phyloP scores from a whole-genome alignment of 2,329 filamentous ascomycete genomes.

The Fusarium xylarioides region DNA sequence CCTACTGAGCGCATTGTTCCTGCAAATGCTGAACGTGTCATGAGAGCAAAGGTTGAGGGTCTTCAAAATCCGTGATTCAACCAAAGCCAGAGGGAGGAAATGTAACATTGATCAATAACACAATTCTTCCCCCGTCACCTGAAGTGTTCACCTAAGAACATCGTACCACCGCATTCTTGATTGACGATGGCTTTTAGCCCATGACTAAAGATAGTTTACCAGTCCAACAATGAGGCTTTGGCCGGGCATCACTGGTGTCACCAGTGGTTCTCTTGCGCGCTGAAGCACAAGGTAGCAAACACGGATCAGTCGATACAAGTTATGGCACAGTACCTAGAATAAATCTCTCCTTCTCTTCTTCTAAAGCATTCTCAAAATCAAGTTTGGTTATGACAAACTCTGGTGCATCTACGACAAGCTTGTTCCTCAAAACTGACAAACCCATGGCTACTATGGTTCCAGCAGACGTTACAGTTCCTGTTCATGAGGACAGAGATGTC shows the following conservation, averaged over 20 bases:
- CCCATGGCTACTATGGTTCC: slow-evolving; percentile 20
- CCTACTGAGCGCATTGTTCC: slow-evolving; percentile 65
- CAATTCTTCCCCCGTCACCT: slow-evolving; percentile 21
- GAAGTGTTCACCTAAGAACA: slow-evolving; percentile 15
- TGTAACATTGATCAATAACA: slow-evolving; percentile 17
- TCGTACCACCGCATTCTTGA: slow-evolving; percentile 27
- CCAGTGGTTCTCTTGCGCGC: slow-evolving; percentile 24
- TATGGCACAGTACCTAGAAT: slow-evolving; percentile 11
- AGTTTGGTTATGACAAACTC: slow-evolving; percentile 16
- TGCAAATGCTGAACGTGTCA: slow-evolving; percentile 57
- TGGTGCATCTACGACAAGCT: neutral
- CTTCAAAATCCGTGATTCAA: slow-evolving; percentile 29
- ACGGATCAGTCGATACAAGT: slow-evolving; percentile 13
- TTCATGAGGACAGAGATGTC: slow-evolving; percentile 1
- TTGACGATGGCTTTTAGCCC: slow-evolving; percentile 11
- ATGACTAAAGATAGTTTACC: slow-evolving; percentile 26
- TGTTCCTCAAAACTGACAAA: slow-evolving; percentile 20
- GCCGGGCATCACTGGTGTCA: slow-evolving; percentile 28
- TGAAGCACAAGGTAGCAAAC: slow-evolving; percentile 37
- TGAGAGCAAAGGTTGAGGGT: slow-evolving; percentile 49
- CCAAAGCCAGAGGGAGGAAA: neutral
- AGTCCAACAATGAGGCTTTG: slow-evolving; percentile 32
- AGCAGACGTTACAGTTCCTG: slow-evolving; percentile 3
- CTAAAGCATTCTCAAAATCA: neutral
- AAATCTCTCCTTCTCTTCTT: slow-evolving; percentile 3